phyloP scores from a whole-genome alignment of 495 filamentous ascomycete genomes.

The Chaetomium cochliodes region DNA sequence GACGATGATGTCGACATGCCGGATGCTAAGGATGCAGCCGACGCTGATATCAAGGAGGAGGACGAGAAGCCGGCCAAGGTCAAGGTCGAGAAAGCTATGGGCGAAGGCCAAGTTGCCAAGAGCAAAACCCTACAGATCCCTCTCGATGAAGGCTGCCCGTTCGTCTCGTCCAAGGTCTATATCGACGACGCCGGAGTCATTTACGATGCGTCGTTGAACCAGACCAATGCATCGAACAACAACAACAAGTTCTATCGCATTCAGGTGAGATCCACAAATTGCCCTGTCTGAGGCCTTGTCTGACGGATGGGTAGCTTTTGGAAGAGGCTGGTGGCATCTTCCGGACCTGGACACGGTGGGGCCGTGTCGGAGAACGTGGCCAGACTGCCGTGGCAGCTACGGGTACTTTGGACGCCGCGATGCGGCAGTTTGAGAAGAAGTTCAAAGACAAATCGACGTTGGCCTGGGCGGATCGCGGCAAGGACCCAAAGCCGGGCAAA shows the following conservation, averaged over 20 bases:
- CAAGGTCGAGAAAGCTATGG: conserved; percentile 34
- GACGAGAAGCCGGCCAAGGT: conserved; percentile 21
- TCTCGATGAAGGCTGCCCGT: conserved; percentile 44
- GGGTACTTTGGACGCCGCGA: conserved; percentile 47
- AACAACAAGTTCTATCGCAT: conserved; percentile 75
- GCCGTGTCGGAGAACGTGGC: conserved; percentile 72
- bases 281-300: not conserved
- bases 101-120: conserved; percentile 47
- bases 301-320: conserved; percentile 39
- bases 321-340: conserved; percentile 35
- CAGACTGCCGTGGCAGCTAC: conserved; percentile 52
- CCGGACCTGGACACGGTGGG: conserved; percentile 70
- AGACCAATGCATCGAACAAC: conserved; percentile 58
- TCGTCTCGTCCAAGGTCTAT: conserved; percentile 52
- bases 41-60: conserved; percentile 16
- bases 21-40: conserved; percentile 16
- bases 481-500: conserved; percentile 60
- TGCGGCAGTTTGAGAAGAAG: conserved; percentile 61
- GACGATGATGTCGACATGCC: conserved; percentile 24
- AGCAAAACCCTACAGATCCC: conserved; percentile 47
- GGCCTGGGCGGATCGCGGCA: conserved; percentile 61
- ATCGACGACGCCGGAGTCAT: conserved; percentile 63
- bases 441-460: conserved; percentile 78
- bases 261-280: conserved; percentile 42
- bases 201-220: conserved; percentile 62